Percentiles rank a stretch among this genome's conserved stretches.
These are phyloP conservation scores for Acrodontium crateriforme DNA, from an alignment of 2,329 filamentous ascomycete genomes.

Conservation along the genomic window DNA sequence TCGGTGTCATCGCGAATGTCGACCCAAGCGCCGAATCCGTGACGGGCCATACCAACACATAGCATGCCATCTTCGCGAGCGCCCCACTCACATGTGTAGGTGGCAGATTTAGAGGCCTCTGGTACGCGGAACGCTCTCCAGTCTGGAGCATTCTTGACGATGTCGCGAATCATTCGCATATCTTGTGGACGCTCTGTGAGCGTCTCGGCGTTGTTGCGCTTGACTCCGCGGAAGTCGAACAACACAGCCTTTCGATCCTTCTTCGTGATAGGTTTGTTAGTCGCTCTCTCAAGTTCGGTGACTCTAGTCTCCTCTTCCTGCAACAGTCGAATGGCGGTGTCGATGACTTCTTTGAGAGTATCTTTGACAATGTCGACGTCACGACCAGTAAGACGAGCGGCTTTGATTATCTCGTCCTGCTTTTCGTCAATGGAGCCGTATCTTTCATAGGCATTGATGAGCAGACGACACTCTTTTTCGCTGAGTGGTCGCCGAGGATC, in stretches of 20 bases:
- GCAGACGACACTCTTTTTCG: slow-evolving; percentile 84
- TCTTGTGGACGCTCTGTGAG: slow-evolving; percentile 83
- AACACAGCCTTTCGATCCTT: slow-evolving; percentile 96
- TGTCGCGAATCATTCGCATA: slow-evolving; percentile 67
- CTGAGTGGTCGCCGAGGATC: slow-evolving; percentile 83
- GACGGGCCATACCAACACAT: slow-evolving; percentile 78
- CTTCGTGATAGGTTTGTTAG: slow-evolving; percentile 74
- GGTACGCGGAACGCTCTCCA: slow-evolving; percentile 71
- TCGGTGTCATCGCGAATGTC: slow-evolving; percentile 87
- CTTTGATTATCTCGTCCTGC: slow-evolving; percentile 71
- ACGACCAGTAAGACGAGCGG: slow-evolving; percentile 71
- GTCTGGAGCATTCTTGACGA: slow-evolving; percentile 51
- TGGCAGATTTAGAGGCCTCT: slow-evolving; percentile 82
- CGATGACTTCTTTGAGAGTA: slow-evolving; percentile 65
- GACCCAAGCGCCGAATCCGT: slow-evolving; percentile 91
- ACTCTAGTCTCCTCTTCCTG: slow-evolving; percentile 57
- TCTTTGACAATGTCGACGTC: slow-evolving; percentile 66
- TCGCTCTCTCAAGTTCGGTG: slow-evolving; percentile 50
- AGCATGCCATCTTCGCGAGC: slow-evolving; percentile 94
- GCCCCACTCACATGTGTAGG: slow-evolving; percentile 86
- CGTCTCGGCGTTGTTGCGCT: slow-evolving; percentile 91
- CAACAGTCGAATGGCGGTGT: slow-evolving; percentile 54
- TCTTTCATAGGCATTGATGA: slow-evolving; percentile 79
- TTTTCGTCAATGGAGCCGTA: slow-evolving; percentile 86
- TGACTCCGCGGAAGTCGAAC: slow-evolving; percentile 86